Base-by-base conservation (phyloP, 2,329 filamentous ascomycete species). In the Alternaria triticina region DNA sequence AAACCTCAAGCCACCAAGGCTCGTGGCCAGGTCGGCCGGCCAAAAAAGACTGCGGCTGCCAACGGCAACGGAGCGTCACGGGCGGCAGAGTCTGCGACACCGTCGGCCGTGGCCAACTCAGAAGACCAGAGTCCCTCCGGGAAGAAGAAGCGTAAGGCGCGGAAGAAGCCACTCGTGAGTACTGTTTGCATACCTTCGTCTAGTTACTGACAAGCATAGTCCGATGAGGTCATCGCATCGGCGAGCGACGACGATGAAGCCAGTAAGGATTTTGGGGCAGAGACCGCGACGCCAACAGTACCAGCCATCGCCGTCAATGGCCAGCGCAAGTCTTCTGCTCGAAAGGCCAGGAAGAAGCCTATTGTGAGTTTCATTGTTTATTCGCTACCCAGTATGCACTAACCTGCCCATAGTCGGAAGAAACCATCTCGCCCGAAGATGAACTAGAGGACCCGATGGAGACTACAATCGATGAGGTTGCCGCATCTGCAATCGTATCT, bases 401-500 rank as follows among this genome's bases (percentile, higher is more conserved):
- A n/a, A 72, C 44, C 4, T 23, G 25, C 22, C 20, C 27, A 25
- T 44, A 77, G 74, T 77, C 74, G 2, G 72, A 75, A 60, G 70
- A 75, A 50, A 74, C 52, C 3, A 70, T 77, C 44, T 72, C 69
- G n/a, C 71, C 70, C n/a, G 73, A 75, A 61, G 73, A 77, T 55
- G 71, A 74, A 47, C 62, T 73, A 8, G 70, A 75, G 22, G 72
- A 75, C 54, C 59, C 70, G 13, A 69, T 70, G 65, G 62, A 63
- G 20, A 45, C 22, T 23, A 63, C 65, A 12, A 46, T 74, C 15
- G 70, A 74, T 54, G 59, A 62, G 25, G 43, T 67, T 44, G 40
- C 57, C 40, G 61, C 62, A 22, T 51, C 62, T 52, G 57, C 63
- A 28, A 68, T 72, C 22, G 61, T 57, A 43, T 70, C 71, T 47